Evolutionary conservation across 2,329 filamentous ascomycete genomes (phyloP).

Genomic region (Diaporthe amygdali): DNA sequence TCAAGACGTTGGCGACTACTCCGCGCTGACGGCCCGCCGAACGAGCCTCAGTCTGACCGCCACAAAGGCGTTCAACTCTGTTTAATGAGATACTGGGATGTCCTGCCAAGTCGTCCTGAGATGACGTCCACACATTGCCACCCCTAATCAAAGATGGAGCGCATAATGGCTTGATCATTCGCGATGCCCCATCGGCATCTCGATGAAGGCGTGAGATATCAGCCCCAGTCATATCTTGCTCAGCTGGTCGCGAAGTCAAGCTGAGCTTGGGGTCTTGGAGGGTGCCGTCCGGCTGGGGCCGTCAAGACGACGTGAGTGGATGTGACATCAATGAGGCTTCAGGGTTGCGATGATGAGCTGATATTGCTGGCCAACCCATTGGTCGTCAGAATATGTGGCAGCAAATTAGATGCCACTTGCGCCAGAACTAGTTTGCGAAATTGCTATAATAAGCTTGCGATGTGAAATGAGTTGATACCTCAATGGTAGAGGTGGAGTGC

Average conservation of each 20-base stretch:
- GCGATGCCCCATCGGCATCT: not conserved
- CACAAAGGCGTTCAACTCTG: not conserved
- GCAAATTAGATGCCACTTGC: slow-evolving; percentile 8
- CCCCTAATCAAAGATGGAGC: not conserved
- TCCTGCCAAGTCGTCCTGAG: not conserved
- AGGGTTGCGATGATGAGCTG: not conserved
- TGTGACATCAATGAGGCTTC: slow-evolving; percentile 9
- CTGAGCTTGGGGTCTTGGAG: not conserved
- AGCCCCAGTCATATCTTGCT: not conserved
- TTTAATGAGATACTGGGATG: slow-evolving; percentile 18
- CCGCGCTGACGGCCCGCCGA: slow-evolving; percentile 7
- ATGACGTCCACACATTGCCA: slow-evolving; percentile 10
- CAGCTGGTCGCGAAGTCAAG: not conserved
- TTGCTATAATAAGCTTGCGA: not conserved
- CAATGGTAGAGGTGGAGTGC: not conserved
- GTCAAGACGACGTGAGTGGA: slow-evolving; percentile 11
- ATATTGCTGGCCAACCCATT: not conserved
- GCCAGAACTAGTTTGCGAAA: not conserved
- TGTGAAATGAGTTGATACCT: not conserved
- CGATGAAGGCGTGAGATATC: not conserved
- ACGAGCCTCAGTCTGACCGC: slow-evolving; percentile 1
- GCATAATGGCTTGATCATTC: not conserved
- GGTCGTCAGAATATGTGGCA: not conserved
- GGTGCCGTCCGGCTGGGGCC: not conserved
- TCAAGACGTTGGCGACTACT: slow-evolving; percentile 4